phyloP scores from a whole-genome alignment of 352 stramenopile genomes.

The Blastocystis sp. region DNA sequence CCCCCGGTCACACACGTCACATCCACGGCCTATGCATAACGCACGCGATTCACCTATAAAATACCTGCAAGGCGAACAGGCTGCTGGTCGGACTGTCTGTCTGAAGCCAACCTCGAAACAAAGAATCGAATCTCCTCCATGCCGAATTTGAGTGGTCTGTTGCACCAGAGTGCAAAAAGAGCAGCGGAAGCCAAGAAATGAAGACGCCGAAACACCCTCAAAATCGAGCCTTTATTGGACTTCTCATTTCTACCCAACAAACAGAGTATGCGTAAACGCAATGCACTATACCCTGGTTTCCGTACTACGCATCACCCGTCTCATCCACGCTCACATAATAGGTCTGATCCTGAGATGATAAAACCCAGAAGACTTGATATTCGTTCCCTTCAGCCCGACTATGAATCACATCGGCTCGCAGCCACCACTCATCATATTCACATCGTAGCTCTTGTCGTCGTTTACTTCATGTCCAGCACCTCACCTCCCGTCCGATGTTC shows the following conservation, averaged over 20 bases:
- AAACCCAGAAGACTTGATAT: slow-evolving; percentile 79
- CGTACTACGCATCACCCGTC: slow-evolving; percentile 36
- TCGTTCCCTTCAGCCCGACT: slow-evolving; percentile 83
- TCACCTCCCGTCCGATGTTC: slow-evolving; percentile 83
- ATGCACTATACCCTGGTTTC: slow-evolving; percentile 45
- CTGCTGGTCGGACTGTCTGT: background rate
- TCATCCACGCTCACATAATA: slow-evolving; percentile 77
- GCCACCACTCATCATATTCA: slow-evolving; percentile 72
- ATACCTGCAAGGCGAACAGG: slow-evolving; percentile 3
- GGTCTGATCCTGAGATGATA: slow-evolving; percentile 89
- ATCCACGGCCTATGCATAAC: slow-evolving; percentile 1
- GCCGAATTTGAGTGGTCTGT: background rate
- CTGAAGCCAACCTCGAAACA: background rate
- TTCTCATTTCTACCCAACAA: background rate
- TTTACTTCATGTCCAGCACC: slow-evolving; percentile 86
- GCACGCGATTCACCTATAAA: background rate
- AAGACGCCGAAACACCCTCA: background rate
- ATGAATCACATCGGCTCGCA: background rate
- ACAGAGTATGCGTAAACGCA: background rate
- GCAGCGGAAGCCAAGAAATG: background rate
- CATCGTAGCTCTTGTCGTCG: slow-evolving; percentile 92
- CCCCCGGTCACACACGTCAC: background rate
- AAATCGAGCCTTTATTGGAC: background rate
- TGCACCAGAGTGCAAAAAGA: background rate
- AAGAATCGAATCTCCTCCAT: slow-evolving; percentile 16